Conservation (phyloP, 768 basidiomycete species). For the Pholiota microspora region DNA sequence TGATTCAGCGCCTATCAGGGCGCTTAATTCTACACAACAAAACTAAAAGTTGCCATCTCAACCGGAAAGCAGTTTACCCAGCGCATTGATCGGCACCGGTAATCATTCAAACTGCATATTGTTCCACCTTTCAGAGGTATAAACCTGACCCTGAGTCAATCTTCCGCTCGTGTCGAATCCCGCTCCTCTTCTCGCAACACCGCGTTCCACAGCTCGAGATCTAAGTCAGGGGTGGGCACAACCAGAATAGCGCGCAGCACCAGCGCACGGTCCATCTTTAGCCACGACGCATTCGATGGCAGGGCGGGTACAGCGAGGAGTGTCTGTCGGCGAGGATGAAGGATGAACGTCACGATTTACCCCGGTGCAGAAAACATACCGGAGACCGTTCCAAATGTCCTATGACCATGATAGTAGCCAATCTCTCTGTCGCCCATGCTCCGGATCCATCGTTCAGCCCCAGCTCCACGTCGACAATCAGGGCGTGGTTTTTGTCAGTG, state of each 20-base stretch:
- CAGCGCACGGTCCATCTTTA: constrained; percentile 40
- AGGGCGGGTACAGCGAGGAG: constrained; percentile 39
- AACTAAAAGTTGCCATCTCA: too few species aligned
- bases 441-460: constrained; percentile 40
- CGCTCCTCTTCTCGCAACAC: constrained; percentile 23
- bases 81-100: too few species aligned
- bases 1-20: too few species aligned
- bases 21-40: too few species aligned
- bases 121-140: too few species aligned
- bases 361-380: constrained; percentile 33
- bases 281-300: constrained; percentile 36
- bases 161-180: not conserved
- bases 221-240: constrained; percentile 44
- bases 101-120: too few species aligned
- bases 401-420: constrained; percentile 49
- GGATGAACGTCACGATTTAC: too few species aligned
- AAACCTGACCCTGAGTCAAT: too few species aligned
- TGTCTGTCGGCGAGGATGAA: constrained; percentile 24
- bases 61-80: too few species aligned
- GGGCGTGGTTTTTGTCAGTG: constrained; percentile 33
- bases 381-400: constrained; percentile 54
- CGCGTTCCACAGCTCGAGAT: constrained; percentile 42
- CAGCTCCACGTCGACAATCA: constrained; percentile 57
- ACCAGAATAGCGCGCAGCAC: constrained; percentile 56
- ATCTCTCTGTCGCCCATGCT: constrained; percentile 52